phyloP scores from a whole-genome alignment of 1,284 basidiomycete genomes.

The Ceratobasidium sp. region DNA sequence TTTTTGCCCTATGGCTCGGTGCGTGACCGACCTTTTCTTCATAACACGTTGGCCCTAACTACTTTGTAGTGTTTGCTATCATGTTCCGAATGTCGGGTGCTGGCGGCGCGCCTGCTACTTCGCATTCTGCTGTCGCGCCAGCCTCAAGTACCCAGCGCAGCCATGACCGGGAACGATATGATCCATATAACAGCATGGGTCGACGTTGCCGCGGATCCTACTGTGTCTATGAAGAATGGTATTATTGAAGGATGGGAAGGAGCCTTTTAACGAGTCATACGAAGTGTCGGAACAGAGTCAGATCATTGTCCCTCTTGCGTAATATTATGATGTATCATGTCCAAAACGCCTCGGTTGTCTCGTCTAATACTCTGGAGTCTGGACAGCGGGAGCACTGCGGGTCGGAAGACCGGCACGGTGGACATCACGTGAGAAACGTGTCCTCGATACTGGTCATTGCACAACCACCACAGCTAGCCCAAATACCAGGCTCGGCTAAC shows the following conservation, averaged over 20 bases:
- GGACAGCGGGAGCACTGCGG: conserved; percentile 24
- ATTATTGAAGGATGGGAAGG: conserved; percentile 16
- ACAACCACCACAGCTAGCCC: conserved; percentile 9
- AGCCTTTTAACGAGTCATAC: neutral
- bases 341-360: neutral
- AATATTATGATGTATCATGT: conserved; percentile 35
- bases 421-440: conserved; percentile 32
- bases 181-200: neutral
- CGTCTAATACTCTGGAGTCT: neutral
- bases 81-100: conserved; percentile 24
- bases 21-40: conserved; percentile 15
- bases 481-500: conserved; percentile 27
- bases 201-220: conserved; percentile 30
- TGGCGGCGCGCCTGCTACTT: conserved; percentile 1
- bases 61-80: conserved; percentile 25
- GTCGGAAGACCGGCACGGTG: conserved; percentile 19
- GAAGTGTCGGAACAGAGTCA: neutral
- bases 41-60: neutral
- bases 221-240: conserved; percentile 33
- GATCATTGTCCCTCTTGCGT: conserved; percentile 1
- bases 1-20: conserved; percentile 35
- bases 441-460: conserved; percentile 6
- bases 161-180: conserved; percentile 13
- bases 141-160: neutral
- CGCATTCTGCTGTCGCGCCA: conserved; percentile 11